Evolutionary conservation across 169 alveolate genomes (phyloP), one percentile per base, ranked within the genome.

Genomic region (Cryptosporidium sp.): DNA sequence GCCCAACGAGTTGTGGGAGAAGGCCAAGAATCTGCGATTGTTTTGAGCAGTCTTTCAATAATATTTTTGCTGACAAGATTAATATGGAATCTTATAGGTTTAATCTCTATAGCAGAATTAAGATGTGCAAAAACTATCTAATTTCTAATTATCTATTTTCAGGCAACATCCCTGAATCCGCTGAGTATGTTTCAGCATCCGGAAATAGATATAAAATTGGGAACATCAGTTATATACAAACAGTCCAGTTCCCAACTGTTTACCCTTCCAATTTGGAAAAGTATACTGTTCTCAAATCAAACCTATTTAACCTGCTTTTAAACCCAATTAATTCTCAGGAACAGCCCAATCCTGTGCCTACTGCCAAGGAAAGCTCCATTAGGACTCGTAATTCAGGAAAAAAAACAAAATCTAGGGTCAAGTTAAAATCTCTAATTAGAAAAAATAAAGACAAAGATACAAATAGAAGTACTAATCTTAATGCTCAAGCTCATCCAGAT

Each of bases 101-200:
- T 12, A 0, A 23, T 9, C 14, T 73, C 55, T 39, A 12, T 6
- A 37, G 33, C 5, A 51, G 70, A 55, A 51, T 55, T 3, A 0
- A 0, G 0, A 10, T 31, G 23, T 73, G 86, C 58, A 73, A 26
- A 55, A 55, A 73, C 35, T 73, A 73, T 9, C 52, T 73, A 21
- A 31, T 58, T 33, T n/a, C 1, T 9, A 73, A 73, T 6, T 23
- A 73, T 37, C n/a, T n/a, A 51, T 73, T 55, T 39, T 73, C 86
- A 2, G 8, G 2, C 7, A 9, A 16, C 21, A 73, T 73, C 18
- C 86, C 86, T 18, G 86, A 73, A 58, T 23, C 55, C 2, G 86
- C 70, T 12, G 71, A 73, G 51, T 73, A 73, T 31, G 14, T 73
- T n/a, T 48, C 52, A 23, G 3, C 51, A 33, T n/a, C 62, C 1